Conservation (phyloP, 2,329 filamentous ascomycete genomes). For the Neofusicoccum kwambonambiense region DNA sequence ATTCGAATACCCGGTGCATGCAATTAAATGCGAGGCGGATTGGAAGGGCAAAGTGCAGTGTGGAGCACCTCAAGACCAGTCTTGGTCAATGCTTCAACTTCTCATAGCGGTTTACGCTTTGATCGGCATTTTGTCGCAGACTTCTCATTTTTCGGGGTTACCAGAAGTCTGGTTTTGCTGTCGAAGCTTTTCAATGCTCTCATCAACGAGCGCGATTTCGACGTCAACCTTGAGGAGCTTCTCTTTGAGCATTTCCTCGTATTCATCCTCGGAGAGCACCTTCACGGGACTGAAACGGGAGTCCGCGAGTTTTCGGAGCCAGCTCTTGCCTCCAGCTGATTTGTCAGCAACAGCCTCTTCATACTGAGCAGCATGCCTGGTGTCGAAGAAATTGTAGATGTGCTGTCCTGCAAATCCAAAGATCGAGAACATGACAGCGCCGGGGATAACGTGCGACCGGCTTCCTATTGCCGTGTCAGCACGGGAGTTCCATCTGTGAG, state of each 20-base stretch:
- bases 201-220: constrained; percentile 76
- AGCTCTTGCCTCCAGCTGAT: constrained; percentile 33
- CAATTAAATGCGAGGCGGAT: no score
- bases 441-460: constrained; percentile 48
- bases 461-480: constrained; percentile 20
- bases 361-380: constrained; percentile 5
- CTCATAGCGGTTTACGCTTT: no score
- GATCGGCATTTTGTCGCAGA: no score
- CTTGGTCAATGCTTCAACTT: background rate
- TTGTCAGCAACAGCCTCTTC: constrained; percentile 31
- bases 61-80: no score
- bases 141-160: background rate
- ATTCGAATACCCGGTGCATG: no score
- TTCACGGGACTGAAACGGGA: constrained; percentile 72
- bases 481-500: background rate
- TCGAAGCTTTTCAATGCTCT: constrained; percentile 61
- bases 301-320: constrained; percentile 53
- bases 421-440: constrained; percentile 58
- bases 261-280: constrained; percentile 70
- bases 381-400: constrained; percentile 54
- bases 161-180: constrained; percentile 22
- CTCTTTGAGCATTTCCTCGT: constrained; percentile 67
- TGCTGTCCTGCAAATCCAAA: constrained; percentile 59
- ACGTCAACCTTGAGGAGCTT: constrained; percentile 70
- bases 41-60: no score